These are phyloP conservation scores for Acer saccharum DNA, from an alignment of 345 rosid species.

Conservation along the genomic window DNA sequence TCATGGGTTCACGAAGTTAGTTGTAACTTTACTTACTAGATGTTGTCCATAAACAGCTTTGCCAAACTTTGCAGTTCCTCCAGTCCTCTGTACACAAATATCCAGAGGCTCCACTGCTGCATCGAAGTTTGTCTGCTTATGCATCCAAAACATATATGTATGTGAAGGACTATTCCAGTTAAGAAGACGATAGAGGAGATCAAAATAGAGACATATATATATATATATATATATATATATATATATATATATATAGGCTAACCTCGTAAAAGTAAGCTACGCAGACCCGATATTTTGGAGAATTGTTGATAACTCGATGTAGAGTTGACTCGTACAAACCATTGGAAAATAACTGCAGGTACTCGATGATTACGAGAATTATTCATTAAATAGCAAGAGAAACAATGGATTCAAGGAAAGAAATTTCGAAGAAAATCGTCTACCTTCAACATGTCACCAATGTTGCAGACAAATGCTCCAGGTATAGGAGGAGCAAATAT, in stretches of 20 bases:
- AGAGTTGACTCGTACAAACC: slow-evolving; percentile 82
- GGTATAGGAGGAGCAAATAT: slow-evolving; percentile 83
- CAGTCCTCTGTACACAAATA: slow-evolving; percentile 49
- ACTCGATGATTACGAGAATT: slow-evolving; percentile 4
- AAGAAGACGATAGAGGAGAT: not conserved
- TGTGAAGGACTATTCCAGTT: not conserved
- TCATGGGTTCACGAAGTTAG: slow-evolving; percentile 46
- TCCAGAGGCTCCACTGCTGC: slow-evolving; percentile 80
- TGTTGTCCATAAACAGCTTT: slow-evolving; percentile 85
- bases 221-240: not conserved
- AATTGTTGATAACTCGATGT: slow-evolving; percentile 67
- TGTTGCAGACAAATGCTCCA: slow-evolving; percentile 87
- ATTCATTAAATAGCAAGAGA: not conserved
- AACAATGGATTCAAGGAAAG: not conserved
- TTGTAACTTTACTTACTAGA: slow-evolving; percentile 69
- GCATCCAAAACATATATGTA: not conserved
- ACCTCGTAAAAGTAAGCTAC: slow-evolving; percentile 89
- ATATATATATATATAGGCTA: not conserved
- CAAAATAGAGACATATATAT: not conserved
- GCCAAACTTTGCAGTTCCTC: slow-evolving; percentile 46
- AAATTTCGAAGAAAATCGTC: not conserved
- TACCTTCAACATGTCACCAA: slow-evolving; percentile 96
- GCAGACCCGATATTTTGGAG: slow-evolving; percentile 59
- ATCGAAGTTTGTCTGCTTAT: slow-evolving; percentile 62
- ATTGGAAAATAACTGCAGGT: slow-evolving; percentile 71